phyloP scores from a whole-genome alignment of 352 stramenopile species.

The Globisporangium polare region DNA sequence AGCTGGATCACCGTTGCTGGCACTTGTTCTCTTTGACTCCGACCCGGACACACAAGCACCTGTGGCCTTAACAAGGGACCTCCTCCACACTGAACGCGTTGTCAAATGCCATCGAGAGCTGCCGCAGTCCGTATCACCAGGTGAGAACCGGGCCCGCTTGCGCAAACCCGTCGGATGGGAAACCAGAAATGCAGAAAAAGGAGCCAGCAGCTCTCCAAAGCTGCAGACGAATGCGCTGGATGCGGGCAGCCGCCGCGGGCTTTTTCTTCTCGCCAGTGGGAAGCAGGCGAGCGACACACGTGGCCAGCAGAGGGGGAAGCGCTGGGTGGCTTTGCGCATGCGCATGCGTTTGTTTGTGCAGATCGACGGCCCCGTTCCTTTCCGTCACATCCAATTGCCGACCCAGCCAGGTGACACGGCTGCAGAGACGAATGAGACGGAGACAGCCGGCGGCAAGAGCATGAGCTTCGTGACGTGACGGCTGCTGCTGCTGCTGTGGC shows the following conservation, averaged over 20 bases:
- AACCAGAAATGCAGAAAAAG: conserved; percentile 12
- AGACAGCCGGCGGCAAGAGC: background rate
- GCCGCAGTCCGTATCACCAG: background rate
- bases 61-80: too few relatives aligned
- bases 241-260: conserved; percentile 3
- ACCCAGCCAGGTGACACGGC: background rate
- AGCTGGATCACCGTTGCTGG: background rate
- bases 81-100: too few relatives aligned
- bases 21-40: background rate
- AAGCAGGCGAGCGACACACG: background rate
- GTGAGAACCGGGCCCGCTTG: background rate
- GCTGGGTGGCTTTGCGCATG: too few relatives aligned
- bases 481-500: background rate
- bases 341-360: background rate
- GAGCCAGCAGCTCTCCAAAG: conserved; percentile 2
- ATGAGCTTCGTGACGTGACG: background rate
- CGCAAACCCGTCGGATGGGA: conserved; percentile 4
- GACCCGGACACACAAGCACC: too few relatives aligned
- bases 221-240: conserved; percentile 8
- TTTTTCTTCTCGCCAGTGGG: conserved; percentile 8
- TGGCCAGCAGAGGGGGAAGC: background rate
- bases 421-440: background rate
- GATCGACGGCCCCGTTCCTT: background rate
- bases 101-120: too few relatives aligned
- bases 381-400: background rate